phyloP scores from a whole-genome alignment of 176 grass and related monocot species.

The Oryza australiensis region DNA sequence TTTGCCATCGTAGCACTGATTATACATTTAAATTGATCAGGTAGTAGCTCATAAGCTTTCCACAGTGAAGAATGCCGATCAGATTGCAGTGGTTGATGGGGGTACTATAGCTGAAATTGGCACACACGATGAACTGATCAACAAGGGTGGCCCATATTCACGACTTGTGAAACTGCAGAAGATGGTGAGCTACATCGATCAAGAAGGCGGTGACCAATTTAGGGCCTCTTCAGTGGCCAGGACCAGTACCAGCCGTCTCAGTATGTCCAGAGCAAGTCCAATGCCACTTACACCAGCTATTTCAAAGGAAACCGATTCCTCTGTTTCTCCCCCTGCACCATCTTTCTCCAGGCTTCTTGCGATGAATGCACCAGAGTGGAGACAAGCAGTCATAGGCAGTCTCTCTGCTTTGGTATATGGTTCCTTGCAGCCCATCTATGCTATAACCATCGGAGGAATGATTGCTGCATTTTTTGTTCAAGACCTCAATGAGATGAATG shows the following conservation, averaged over 20 bases:
- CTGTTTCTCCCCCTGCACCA: constrained; percentile 44
- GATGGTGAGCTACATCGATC: constrained; percentile 88
- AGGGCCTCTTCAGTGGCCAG: constrained; percentile 65
- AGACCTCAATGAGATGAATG: constrained; percentile 76
- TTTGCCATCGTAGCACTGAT: constrained; percentile 13
- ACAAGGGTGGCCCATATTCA: constrained; percentile 73
- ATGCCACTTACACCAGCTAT: constrained; percentile 64
- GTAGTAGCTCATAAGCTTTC: constrained; percentile 99
- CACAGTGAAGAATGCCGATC: constrained; percentile 89
- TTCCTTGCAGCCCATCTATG: constrained; percentile 90
- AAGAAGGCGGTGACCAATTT: constrained; percentile 69
- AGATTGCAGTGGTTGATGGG: constrained; percentile 87
- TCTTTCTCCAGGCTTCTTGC: constrained; percentile 96
- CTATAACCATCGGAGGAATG: constrained; percentile 87
- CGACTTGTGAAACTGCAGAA: constrained; percentile 92
- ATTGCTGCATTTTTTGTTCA: constrained; percentile 92
- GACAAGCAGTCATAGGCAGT: constrained; percentile 78
- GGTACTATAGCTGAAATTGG: constrained; percentile 85
- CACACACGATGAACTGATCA: constrained; percentile 90
- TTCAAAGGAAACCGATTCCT: constrained; percentile 41
- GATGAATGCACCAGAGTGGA: constrained; percentile 96
- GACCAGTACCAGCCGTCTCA: constrained; percentile 78
- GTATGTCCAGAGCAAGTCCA: constrained; percentile 85
- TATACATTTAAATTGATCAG: constrained; percentile 47
- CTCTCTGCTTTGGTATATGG: constrained; percentile 79